Conservation (phyloP, 495 filamentous ascomycete species). For the Podospora appendiculata region DNA sequence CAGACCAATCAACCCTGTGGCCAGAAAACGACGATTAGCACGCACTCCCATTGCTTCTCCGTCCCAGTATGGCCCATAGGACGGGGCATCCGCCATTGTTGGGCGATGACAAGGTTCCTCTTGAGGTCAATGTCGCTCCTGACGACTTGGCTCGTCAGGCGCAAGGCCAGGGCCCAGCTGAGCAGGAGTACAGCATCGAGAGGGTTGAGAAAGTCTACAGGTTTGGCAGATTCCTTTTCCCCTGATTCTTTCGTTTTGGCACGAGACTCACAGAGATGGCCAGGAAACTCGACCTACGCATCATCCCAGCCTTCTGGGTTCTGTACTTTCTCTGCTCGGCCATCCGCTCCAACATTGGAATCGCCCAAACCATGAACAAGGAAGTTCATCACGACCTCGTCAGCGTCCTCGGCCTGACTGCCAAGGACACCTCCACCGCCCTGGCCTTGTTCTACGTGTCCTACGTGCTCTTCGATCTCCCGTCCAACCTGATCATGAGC, state of each 20-base stretch:
- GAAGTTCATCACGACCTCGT: conserved; percentile 59
- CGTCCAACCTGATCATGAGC: conserved; percentile 86
- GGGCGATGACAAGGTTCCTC: conserved; percentile 21
- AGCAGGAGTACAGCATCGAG: conserved; percentile 38
- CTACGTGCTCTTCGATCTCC: conserved; percentile 84
- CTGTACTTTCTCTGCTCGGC: conserved; percentile 90
- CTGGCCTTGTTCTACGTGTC: conserved; percentile 85
- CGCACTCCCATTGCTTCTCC: conserved; percentile 44
- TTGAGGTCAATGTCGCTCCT: conserved; percentile 6
- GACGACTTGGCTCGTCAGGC: conserved; percentile 12
- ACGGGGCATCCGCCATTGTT: conserved; percentile 5
- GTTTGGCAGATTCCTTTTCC: conserved; percentile 19
- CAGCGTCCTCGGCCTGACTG: conserved; percentile 55
- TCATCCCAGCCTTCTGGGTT: conserved; percentile 89
- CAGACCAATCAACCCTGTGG: conserved; percentile 1
- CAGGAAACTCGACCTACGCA: conserved; percentile 72
- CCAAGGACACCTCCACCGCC: conserved; percentile 71
- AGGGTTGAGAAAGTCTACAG: conserved; percentile 57
- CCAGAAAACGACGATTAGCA: conserved; percentile 38
- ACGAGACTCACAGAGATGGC: not conserved
- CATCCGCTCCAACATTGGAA: conserved; percentile 81
- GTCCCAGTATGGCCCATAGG: conserved; percentile 36
- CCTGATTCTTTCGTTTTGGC: not conserved
- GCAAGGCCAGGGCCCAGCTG: conserved; percentile 6
- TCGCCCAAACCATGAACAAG: conserved; percentile 86